A percentile compares a stretch with the other conserved stretches of the same genome.
Evolutionary conservation across 164 flowering plant species (phyloP).

Genomic region (Saururus chinensis): DNA sequence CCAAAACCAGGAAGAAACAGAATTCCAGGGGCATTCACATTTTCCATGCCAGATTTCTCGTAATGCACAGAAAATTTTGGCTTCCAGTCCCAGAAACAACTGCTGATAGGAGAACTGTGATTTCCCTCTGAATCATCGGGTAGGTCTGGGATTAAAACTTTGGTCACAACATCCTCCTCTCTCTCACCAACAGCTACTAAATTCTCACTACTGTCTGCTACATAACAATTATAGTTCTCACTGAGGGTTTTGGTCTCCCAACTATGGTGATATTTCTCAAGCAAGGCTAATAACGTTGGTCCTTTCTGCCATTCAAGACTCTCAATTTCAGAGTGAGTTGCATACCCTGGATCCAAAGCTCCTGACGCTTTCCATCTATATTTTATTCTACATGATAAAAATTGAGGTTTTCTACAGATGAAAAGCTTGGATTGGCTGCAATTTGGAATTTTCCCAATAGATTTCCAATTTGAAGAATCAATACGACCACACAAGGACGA

Average conservation of each 20-base stretch:
- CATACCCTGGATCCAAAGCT: conserved; percentile 1
- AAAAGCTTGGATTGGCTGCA: conserved; percentile 14
- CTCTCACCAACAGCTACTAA: conserved; percentile 18
- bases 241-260: conserved; percentile 16
- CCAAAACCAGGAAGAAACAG: conserved; percentile 97
- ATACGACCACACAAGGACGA: conserved; percentile 16
- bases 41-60: conserved; percentile 63
- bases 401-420: conserved; percentile 12
- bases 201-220: conserved; percentile 36
- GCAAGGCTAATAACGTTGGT: conserved; percentile 11
- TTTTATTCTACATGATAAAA: conserved; percentile 11
- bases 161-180: conserved; percentile 23
- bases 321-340: conserved; percentile 1
- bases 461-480: conserved; percentile 15
- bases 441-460: conserved; percentile 15
- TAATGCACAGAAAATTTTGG: conserved; percentile 76
- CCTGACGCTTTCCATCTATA: conserved; percentile 7
- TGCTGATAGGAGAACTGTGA: conserved; percentile 35
- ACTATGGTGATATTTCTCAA: conserved; percentile 10
- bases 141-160: conserved; percentile 64
- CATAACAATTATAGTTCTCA: conserved; percentile 30
- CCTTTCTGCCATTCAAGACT: conserved; percentile 6
- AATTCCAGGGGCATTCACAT: conserved; percentile 60
- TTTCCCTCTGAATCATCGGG: conserved; percentile 69
- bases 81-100: conserved; percentile 88